These are phyloP conservation scores for Saccharomyces eubayanus DNA, from an alignment of 805 yeast genomes.

Conservation along the genomic window DNA sequence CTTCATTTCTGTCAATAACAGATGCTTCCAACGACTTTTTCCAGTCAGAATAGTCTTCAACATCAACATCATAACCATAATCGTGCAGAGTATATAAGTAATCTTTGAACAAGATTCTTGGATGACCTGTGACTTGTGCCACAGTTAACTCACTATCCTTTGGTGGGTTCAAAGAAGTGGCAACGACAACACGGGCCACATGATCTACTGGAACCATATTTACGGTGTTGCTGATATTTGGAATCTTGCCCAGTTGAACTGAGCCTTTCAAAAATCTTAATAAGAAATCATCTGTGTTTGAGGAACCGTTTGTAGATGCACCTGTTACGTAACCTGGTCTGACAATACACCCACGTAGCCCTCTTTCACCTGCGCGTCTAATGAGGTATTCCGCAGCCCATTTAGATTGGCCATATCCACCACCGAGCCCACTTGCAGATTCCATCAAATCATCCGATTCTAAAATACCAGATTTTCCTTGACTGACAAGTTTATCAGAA, in stretches of 20 bases:
- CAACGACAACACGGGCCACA: conserved; percentile 84
- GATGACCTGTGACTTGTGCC: conserved; percentile 96
- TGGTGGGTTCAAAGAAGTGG: conserved; percentile 76
- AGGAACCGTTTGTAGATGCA: conserved; percentile 70
- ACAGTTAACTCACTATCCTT: conserved; percentile 47
- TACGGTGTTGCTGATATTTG: conserved; percentile 78
- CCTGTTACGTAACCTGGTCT: conserved; percentile 98
- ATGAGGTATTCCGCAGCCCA: conserved; percentile 94
- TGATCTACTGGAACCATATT: conserved; percentile 98
- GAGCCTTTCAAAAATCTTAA: conserved; percentile 92
- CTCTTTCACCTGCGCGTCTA: conserved; percentile 79
- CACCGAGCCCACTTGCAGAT: conserved; percentile 71
- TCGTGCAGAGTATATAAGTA: conserved; percentile 55
- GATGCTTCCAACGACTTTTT: conserved; percentile 61
- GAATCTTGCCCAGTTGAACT: conserved; percentile 75
- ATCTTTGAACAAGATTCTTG: conserved; percentile 73
- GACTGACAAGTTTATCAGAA: conserved; percentile 58
- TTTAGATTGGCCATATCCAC: conserved; percentile 95
- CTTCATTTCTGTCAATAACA: conserved; percentile 66
- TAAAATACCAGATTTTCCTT: conserved; percentile 63
- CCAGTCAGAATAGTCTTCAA: conserved; percentile 72
- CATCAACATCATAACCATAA: conserved; percentile 65
- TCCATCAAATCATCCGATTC: conserved; percentile 83
- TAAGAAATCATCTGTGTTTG: conserved; percentile 94
- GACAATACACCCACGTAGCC: conserved; percentile 79